These are phyloP conservation scores for Przewalskia tangutica DNA, from an alignment of 257 asterid genomes.

Conservation along the genomic window DNA sequence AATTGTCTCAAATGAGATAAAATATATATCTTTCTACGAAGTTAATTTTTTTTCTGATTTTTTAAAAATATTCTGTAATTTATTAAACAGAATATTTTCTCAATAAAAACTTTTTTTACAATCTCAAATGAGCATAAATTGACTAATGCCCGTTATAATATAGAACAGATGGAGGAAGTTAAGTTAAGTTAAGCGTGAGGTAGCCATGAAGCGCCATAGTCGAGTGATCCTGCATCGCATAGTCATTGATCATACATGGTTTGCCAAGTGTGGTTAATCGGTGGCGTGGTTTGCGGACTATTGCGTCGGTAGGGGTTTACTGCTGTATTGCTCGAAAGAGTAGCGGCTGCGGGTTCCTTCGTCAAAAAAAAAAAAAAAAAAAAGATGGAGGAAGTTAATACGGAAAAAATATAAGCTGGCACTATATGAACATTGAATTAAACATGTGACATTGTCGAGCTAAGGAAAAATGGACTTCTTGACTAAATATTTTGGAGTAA, in stretches of 20 bases:
- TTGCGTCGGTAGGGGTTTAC: too few species aligned
- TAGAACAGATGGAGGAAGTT: background rate
- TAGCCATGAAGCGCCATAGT: too few species aligned
- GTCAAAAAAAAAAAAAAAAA: too few species aligned
- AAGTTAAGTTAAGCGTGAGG: too few species aligned
- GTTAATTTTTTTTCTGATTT: background rate
- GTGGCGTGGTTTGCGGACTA: too few species aligned
- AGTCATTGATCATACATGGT: too few species aligned
- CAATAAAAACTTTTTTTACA: background rate
- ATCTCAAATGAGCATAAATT: background rate
- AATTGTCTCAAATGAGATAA: background rate
- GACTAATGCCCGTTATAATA: background rate
- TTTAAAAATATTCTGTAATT: background rate
- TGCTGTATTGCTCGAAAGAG: too few species aligned
- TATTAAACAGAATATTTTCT: background rate
- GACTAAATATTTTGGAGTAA: background rate
- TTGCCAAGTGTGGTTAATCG: too few species aligned
- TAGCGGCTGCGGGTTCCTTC: too few species aligned
- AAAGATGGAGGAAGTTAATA: background rate
- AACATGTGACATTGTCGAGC: background rate
- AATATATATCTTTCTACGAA: background rate
- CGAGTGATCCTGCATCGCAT: too few species aligned
- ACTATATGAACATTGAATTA: background rate
- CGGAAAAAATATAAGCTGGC: background rate
- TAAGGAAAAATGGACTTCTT: background rate